Conservation (phyloP, 768 basidiomycete species). For the Termitomyces sp. region DNA sequence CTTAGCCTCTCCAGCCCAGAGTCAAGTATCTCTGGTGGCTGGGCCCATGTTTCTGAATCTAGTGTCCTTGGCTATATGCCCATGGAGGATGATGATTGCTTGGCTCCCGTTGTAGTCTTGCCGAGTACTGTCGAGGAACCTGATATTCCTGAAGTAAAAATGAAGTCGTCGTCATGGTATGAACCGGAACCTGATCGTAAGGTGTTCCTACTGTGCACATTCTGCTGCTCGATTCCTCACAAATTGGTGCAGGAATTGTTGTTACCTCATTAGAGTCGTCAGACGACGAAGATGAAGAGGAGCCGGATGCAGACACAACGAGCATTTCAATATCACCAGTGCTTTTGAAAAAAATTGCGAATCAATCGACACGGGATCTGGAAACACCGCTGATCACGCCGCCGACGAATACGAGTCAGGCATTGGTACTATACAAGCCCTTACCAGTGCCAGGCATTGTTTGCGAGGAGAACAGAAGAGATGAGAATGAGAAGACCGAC, state of each 20-base stretch:
- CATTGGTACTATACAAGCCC: conserved; percentile 54
- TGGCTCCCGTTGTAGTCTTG: background rate
- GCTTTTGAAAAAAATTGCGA: conserved; percentile 42
- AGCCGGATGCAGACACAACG: conserved; percentile 12
- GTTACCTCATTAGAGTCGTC: conserved; percentile 55
- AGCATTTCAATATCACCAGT: conserved; percentile 38
- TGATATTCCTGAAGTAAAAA: conserved; percentile 48
- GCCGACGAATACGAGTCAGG: conserved; percentile 30
- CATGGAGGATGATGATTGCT: conserved; percentile 9
- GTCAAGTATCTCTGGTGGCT: conserved; percentile 10
- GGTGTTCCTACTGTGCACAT: conserved; percentile 20
- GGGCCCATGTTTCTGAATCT: conserved; percentile 10
- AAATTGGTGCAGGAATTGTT: conserved; percentile 49
- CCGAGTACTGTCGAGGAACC: conserved; percentile 34
- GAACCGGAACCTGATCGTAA: conserved; percentile 67
- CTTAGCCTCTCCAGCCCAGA: conserved; percentile 32
- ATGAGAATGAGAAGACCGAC: conserved; percentile 1
- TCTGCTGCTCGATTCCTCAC: background rate
- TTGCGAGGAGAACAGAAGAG: conserved; percentile 12
- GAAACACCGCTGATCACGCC: conserved; percentile 10
- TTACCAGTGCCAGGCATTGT: conserved; percentile 19
- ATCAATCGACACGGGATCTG: conserved; percentile 17
- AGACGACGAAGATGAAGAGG: conserved; percentile 35
- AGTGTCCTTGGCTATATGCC: conserved; percentile 1
- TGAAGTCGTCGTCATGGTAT: conserved; percentile 65